Evolutionary conservation across 192 early-diverging fungal species (phyloP).

Genomic region (Phycomyces nitens): DNA sequence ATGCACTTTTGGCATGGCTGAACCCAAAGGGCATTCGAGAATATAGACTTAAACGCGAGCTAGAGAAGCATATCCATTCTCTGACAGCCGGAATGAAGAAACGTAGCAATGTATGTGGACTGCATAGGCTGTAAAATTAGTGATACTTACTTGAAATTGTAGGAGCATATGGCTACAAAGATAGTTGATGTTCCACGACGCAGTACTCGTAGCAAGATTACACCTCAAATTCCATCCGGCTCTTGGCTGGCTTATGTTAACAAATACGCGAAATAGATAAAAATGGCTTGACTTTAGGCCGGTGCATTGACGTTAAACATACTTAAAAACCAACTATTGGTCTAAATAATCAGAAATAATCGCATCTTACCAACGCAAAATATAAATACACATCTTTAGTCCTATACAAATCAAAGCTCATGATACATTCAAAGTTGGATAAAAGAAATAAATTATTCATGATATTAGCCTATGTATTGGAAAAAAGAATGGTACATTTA

Average conservation of each 20-base stretch:
- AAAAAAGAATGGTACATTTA: too few species aligned
- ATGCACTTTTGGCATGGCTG: slow-evolving; percentile 68
- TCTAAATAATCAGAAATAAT: too few species aligned
- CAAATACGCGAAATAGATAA: slow-evolving; percentile 21
- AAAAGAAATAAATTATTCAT: too few species aligned
- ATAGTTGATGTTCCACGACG: slow-evolving; percentile 39
- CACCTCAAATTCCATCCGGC: slow-evolving; percentile 16
- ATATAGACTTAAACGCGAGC: slow-evolving; percentile 50
- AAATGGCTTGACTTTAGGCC: not conserved
- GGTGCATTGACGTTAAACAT: not conserved
- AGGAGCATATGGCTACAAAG: slow-evolving; percentile 31
- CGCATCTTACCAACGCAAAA: too few species aligned
- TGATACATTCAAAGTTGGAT: too few species aligned
- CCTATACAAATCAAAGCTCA: too few species aligned
- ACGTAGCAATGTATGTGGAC: slow-evolving; percentile 40
- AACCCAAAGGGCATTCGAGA: slow-evolving; percentile 79
- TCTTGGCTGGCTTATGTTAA: slow-evolving; percentile 33
- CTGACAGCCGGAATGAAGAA: slow-evolving; percentile 54
- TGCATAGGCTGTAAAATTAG: not conserved
- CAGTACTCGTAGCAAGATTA: slow-evolving; percentile 44
- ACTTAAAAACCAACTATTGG: not conserved
- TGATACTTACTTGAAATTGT: not conserved
- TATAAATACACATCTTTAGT: too few species aligned
- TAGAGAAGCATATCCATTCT: slow-evolving; percentile 46
- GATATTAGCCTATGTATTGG: too few species aligned